These are phyloP conservation scores for Diaporthe australafricana DNA, from an alignment of 2,329 filamentous ascomycete species.

Conservation along the genomic window DNA sequence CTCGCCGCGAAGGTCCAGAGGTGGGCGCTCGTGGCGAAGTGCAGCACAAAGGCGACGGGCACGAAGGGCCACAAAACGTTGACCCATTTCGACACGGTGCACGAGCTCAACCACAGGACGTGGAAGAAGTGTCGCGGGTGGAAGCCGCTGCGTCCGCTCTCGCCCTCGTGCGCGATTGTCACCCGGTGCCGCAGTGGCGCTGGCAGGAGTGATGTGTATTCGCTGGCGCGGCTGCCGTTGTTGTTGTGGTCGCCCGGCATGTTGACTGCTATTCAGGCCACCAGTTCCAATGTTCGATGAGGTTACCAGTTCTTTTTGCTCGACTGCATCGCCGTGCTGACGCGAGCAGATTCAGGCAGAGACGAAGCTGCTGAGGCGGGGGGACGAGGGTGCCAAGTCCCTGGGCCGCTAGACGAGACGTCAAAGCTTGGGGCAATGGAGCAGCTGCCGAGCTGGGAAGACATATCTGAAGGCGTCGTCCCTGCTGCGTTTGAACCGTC, in stretches of 20 bases:
- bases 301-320: not conserved
- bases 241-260: constrained; percentile 1
- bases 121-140: constrained; percentile 67
- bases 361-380: not conserved
- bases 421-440: not conserved
- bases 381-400: not conserved
- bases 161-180: constrained; percentile 58
- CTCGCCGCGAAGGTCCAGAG: constrained; percentile 76
- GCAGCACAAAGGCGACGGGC: constrained; percentile 74
- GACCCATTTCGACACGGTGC: constrained; percentile 70
- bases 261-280: not conserved
- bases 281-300: not conserved
- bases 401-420: constrained; percentile 6
- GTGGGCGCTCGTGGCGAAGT: constrained; percentile 57
- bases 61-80: constrained; percentile 83
- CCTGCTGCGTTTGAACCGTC: not conserved
- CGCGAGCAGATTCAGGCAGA: not conserved
- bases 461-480: not conserved
- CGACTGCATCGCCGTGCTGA: not conserved
- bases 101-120: constrained; percentile 74
- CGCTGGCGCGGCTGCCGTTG: not conserved
- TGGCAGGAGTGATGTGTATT: constrained; percentile 11
- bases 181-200: constrained; percentile 1
- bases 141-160: constrained; percentile 76
- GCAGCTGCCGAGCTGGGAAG: not conserved